Percentiles rank a stretch among this genome's conserved stretches.
Evolutionary conservation across 23 red algal genomes (phyloP).

Genomic region (Pyropia haitanensis): DNA sequence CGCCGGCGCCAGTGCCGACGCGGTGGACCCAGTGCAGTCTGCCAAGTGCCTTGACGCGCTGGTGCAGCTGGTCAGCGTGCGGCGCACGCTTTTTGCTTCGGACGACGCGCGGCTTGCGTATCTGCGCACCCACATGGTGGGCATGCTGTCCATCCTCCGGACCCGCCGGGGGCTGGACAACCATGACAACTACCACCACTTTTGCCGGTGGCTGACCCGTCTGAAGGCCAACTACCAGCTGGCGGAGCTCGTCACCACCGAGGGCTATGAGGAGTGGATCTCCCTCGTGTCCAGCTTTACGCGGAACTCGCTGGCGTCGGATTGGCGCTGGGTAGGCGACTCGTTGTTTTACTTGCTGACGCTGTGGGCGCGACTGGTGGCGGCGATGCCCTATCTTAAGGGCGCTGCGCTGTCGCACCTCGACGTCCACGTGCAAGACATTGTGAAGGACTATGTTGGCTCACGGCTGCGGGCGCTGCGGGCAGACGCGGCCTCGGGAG

Average conservation of each 20-base stretch:
- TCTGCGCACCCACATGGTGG: constrained; percentile 51
- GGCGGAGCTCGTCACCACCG: constrained; percentile 47
- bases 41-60: constrained; percentile 47
- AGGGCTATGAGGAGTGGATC: constrained; percentile 67
- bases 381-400: constrained; percentile 59
- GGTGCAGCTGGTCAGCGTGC: constrained; percentile 67
- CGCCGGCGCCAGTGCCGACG: not conserved
- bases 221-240: constrained; percentile 85
- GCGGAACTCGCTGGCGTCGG: constrained; percentile 53
- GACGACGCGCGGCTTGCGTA: constrained; percentile 64
- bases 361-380: constrained; percentile 56
- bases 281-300: constrained; percentile 59
- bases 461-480: constrained; percentile 36
- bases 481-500: constrained; percentile 18
- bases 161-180: constrained; percentile 48
- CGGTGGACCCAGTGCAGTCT: constrained; percentile 27
- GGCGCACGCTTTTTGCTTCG: constrained; percentile 59
- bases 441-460: constrained; percentile 62
- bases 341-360: constrained; percentile 63
- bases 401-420: constrained; percentile 32
- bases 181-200: constrained; percentile 76
- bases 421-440: constrained; percentile 54
- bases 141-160: constrained; percentile 44
- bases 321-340: constrained; percentile 74
- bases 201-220: constrained; percentile 79